Evolutionary conservation across 2,329 filamentous ascomycete genomes (phyloP), one percentile per base, ranked within the genome.

Genomic region (Clonostachys rhizophaga): DNA sequence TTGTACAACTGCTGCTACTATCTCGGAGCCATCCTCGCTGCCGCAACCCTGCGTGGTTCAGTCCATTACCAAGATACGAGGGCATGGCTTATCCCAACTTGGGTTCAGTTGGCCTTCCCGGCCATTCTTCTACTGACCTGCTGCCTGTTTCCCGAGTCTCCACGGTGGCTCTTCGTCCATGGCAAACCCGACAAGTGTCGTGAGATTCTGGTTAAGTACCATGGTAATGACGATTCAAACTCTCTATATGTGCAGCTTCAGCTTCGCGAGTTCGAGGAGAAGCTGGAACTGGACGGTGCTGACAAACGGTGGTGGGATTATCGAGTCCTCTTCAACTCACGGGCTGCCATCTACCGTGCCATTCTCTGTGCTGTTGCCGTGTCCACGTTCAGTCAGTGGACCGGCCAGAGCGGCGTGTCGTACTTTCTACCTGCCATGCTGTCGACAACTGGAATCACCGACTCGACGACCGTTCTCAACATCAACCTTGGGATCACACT

Each of bases 361-460:
- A 63, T 78, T 1, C 56, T 65, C 6, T 71, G 67, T 49, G 73
- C 71, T 48, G 42, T 55, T 17, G 49, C 60, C 34, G 63, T 74
- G 18, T 63, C 68, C 3, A 62, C 70, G 40, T 74, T 77, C 40
- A 68, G 70, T 3, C 72, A 78, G 54, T 76, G 68, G 69, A 66
- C 69, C 3, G 71, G 66, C 0, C 67, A 69, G 50, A 52, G 49
- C 9, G 48, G 65, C 6, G 56, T 74, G 7, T 74, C 71, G 6
- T 80, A 80, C 55, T 80, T 76, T 57, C 66, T 79, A 3, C 51
- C 53, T 3, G 60, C 74, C 42, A 71, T 81, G 49, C 67, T 81
- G 45, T 64, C 72, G 33, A 75, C 71, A 2, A 75, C 75, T 17
- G 78, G 78, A 12, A 68, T 75, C 50, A 64, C 54, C 4, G 61